Base-by-base conservation (phyloP, 306 rosid species). In the Cucurbita pepo region DNA sequence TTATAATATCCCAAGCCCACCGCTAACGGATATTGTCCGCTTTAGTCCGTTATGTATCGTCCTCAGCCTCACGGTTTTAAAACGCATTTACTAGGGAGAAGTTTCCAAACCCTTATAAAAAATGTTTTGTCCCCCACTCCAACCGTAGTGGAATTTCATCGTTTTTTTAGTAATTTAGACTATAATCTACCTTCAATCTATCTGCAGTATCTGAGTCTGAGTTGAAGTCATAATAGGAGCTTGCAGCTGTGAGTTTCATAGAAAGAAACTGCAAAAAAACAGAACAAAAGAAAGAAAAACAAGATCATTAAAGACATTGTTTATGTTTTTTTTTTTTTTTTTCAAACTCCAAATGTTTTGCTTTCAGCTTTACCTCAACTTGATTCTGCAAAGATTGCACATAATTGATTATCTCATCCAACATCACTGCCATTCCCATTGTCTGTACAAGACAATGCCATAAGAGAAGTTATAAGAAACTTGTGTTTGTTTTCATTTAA, bases 401-500 rank as follows among this genome's bases (percentile, higher is more conserved):
- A 82, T 94, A 94, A 78, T 91, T 94, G 75, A 94, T 94, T 80
- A 94, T 94, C 82, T 91, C 99, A 48, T 91, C 99, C 80, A 94
- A 86, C 99, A 94, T 94, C 30, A 91, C 97, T n/a, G 97, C 91
- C 99, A 91, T 94, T 3, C 99, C 96, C 99, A 89, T 91, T 60
- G 90, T 88, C 99, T 94, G 91, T 56, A 83, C 9, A 19, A 25
- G 30, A 57, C 37, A 18, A 57, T 43, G 22, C 19, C 2, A 57
- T 41, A 4, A 41, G 11, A 56, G 25, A 11, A 15, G 52, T 48
- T 11, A 16, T 8, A 10, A 21, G 18, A 51, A n/a, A 76, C 6
- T 22, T 30, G 22, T 15, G 19, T 38, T 40, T 53, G 18, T 13
- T 59, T 60, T 67, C 18, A 53, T 71, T 71, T 48, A 48, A 15